Base-by-base conservation (phyloP, 1,284 basidiomycete genomes). In the Cryptococcus hybrid region DNA sequence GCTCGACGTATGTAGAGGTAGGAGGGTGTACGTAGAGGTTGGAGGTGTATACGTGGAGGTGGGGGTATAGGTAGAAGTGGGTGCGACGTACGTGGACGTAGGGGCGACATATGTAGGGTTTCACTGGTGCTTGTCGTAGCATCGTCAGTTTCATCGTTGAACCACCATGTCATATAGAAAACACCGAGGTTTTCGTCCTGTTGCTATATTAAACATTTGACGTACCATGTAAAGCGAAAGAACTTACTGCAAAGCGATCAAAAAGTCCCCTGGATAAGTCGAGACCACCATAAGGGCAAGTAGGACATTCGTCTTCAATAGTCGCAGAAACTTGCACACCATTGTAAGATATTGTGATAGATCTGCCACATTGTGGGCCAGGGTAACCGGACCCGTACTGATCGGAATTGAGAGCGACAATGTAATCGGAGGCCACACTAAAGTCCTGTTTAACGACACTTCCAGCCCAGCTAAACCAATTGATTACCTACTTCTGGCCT, bases 261-360 rank as follows among this genome's bases (percentile, higher is more conserved):
- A 96, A 96, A 46, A 96, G 84, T 52, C 85, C 82, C 9, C 76
- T 72, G 30, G 88, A 88, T 60, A 94, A 81, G 80, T 96, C 92
- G 56, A 96, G 84, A 45, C 84, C 89, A 40, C 84, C 85, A 46
- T 75, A 82, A 2, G 56, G 56, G 58, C 76, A 77, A 9, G 65
- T 62, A 3, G 76, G 75, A 59, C 74, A 78, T 81, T 82, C 80
- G 74, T 91, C 89, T 67, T 81, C 81, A 63, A 92, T 84, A 7
- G 75, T 79, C 1, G 89, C 90, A 13, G 71, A 65, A 2, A 83
- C 82, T 73, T 85, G 86, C 62, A 87, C 88, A 39, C 81, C 78
- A 13, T 24, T 24, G 71, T 82, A 85, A 3, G 81, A 78, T 69
- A 92, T 87, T 38, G 83, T 84, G 64, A 91, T 85, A 15, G 65